Evolutionary conservation across 805 yeast species (phyloP).

Genomic region (Scheffersomyces stipitis): DNA sequence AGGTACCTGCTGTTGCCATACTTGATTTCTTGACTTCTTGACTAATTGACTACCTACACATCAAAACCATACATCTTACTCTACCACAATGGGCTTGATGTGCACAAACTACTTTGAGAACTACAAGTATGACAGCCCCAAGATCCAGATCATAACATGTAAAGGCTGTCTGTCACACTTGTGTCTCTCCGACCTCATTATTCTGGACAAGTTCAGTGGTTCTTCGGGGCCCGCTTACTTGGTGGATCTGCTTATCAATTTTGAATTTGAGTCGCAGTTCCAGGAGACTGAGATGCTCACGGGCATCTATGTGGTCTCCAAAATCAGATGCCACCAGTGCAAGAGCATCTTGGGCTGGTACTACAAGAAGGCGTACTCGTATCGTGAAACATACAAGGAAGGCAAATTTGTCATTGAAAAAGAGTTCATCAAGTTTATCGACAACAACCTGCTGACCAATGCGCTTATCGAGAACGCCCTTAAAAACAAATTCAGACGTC

Average conservation of each 20-base stretch:
- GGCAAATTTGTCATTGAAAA: constrained; percentile 46
- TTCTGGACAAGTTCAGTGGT: constrained; percentile 40
- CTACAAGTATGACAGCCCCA: constrained; percentile 33
- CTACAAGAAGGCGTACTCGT: constrained; percentile 36
- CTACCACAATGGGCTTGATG: constrained; percentile 36
- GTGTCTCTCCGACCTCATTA: constrained; percentile 35
- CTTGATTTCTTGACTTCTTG: not conserved
- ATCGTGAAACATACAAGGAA: constrained; percentile 40
- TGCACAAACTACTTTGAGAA: constrained; percentile 40
- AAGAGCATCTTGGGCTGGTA: constrained; percentile 37
- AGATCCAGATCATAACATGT: constrained; percentile 41
- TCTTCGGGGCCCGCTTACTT: constrained; percentile 41
- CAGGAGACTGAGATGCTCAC: constrained; percentile 40
- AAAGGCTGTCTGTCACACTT: constrained; percentile 41
- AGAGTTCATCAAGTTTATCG: constrained; percentile 31
- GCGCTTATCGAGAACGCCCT: constrained; percentile 32
- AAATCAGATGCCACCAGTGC: constrained; percentile 42
- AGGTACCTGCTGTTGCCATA: not conserved
- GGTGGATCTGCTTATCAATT: constrained; percentile 40
- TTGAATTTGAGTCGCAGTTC: constrained; percentile 22
- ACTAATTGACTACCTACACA: no score
- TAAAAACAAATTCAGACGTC: constrained; percentile 18
- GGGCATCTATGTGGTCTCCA: constrained; percentile 36
- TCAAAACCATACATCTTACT: not conserved
- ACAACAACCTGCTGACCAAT: constrained; percentile 36